Evolutionary conservation across 225 moss, liverwort and hornwort species (phyloP), one percentile per base, ranked within the genome.

Genomic region (Straminergon stramineum): DNA sequence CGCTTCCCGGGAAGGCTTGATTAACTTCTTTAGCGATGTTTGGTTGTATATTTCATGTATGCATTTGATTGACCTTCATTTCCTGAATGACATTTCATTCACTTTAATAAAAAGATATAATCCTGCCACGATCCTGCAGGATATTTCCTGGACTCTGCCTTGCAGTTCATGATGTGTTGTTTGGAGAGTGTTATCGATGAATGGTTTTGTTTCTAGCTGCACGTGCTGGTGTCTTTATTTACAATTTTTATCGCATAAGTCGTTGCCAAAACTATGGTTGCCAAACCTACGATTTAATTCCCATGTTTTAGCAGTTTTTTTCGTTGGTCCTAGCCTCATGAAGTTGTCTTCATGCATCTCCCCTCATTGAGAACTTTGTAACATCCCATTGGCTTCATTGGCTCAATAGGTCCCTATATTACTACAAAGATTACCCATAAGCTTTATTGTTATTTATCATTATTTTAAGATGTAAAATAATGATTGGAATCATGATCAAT

Each of bases 51-150:
- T 60, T 89, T 77, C 43, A 83, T 41, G 21, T 65, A 67, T 82
- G 83, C 89, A 87, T 81, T 78, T 73, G 66, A 85, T 85, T 87
- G 82, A 82, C 58, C 85, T 89, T 89, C 85, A 80, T 85, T 62
- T 61, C 11, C 41, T 37, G 79, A 67, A 80, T 71, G 70, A 53
- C 70, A 85, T 79, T 85, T 70, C 84, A 84, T 89, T 89, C 87
- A 75, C 83, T 88, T 86, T 23, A 51, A 28, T 57, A 73, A 16
- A 61, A 41, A 27, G 41, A 31, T 32, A 39, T 74, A 21, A 79
- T 84, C 45, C n/a, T 43, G 80, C 75, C 62, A 80, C 80, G 27
- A 81, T 68, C 63, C 45, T 55, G 69, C 53, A 53, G 52, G 74
- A n/a, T 79, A 45, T 45, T 80, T 74, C 81, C 61, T 53, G 45